Conservation (phyloP, 2,329 filamentous ascomycete genomes). For the Ceratocystis papillata region DNA sequence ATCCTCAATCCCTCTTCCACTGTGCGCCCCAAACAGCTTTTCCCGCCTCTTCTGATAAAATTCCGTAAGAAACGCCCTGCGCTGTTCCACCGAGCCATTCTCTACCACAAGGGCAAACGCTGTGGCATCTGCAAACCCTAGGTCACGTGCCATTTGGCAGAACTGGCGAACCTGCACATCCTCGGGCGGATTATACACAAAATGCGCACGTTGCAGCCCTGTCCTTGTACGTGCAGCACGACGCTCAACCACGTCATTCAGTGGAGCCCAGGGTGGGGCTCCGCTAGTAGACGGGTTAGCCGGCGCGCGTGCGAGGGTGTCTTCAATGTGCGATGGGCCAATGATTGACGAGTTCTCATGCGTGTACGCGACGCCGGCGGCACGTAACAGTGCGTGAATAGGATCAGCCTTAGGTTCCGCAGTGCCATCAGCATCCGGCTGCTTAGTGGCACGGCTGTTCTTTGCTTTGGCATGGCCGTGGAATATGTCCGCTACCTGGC, state of each 20-base stretch:
- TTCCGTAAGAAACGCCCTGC: constrained; percentile 63
- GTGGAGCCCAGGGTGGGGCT: constrained; percentile 32
- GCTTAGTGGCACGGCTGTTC: neutral
- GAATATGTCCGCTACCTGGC: neutral
- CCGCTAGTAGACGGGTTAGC: constrained; percentile 40
- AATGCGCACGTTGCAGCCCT: constrained; percentile 25
- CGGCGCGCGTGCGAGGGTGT: constrained; percentile 66
- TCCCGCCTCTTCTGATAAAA: constrained; percentile 65
- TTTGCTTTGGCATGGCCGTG: neutral
- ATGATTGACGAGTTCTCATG: constrained; percentile 95
- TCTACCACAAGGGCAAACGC: constrained; percentile 89
- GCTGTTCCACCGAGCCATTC: constrained; percentile 73
- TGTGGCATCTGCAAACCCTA: constrained; percentile 63
- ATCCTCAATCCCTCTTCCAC: constrained; percentile 15
- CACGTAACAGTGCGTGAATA: constrained; percentile 76
- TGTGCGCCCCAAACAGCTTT: constrained; percentile 32
- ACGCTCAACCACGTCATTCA: constrained; percentile 27
- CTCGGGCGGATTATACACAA: constrained; percentile 59
- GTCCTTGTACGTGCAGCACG: constrained; percentile 27
- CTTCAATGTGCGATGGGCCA: constrained; percentile 84
- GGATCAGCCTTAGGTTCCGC: constrained; percentile 55
- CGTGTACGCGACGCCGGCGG: constrained; percentile 85
- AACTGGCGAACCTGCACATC: constrained; percentile 73
- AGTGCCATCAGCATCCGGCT: constrained; percentile 28
- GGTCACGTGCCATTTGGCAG: constrained; percentile 73